phyloP scores from a whole-genome alignment of 352 stramenopile species.

The Phytopythium cucurbitacearum region DNA sequence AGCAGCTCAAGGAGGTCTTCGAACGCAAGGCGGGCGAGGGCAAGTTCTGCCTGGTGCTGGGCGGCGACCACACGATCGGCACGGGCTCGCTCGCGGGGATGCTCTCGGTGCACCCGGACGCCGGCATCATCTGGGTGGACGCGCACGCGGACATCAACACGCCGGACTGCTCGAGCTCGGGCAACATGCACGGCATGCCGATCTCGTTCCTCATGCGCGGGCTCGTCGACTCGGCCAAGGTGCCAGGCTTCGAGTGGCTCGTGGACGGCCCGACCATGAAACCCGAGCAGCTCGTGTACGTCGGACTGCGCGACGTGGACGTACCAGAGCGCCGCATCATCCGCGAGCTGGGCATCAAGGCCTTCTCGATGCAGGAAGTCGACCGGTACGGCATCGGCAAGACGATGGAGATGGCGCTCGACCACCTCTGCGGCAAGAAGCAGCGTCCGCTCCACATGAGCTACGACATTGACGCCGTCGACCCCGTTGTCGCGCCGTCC shows the following conservation, averaged over 20 bases:
- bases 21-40: conserved; percentile 84
- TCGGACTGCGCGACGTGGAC: conserved; percentile 95
- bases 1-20: conserved; percentile 79
- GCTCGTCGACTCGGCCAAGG: conserved; percentile 81
- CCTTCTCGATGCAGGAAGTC: conserved; percentile 97
- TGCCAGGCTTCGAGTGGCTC: conserved; percentile 95
- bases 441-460: conserved; percentile 93
- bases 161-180: conserved; percentile 83
- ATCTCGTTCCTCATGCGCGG: conserved; percentile 93
- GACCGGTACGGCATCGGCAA: conserved; percentile 95
- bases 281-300: conserved; percentile 92
- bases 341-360: conserved; percentile 90
- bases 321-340: conserved; percentile 89
- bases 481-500: conserved; percentile 92
- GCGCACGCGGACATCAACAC: conserved; percentile 98
- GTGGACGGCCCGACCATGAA: conserved; percentile 67
- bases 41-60: conserved; percentile 94
- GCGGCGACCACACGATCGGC: conserved; percentile 95
- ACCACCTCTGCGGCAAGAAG: conserved; percentile 87
- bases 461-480: conserved; percentile 98
- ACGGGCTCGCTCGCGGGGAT: conserved; percentile 91
- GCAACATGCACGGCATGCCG: conserved; percentile 99
- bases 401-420: conserved; percentile 96
- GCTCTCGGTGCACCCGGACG: conserved; percentile 88
- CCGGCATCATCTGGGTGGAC: conserved; percentile 97